Evolutionary conservation across 768 basidiomycete genomes (phyloP), one percentile per base, ranked within the genome.

Genomic region (Rubroboletus satanas): DNA sequence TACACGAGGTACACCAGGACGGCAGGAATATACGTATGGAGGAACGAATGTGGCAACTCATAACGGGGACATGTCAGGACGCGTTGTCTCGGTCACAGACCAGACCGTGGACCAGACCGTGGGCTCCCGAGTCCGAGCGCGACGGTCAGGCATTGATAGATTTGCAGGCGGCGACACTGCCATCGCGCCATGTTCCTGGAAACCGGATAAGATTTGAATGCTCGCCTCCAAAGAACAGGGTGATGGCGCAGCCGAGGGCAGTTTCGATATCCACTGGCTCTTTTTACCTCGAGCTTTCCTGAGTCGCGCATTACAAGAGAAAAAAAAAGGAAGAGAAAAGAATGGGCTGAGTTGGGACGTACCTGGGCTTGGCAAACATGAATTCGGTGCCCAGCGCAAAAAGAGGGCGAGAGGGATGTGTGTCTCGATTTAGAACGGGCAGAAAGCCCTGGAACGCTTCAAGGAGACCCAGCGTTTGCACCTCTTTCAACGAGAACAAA

Each of bases 171-270:
- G 21, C 12, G 41, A 53, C 62, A 58, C 56, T 32, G 60, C 55
- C 52, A 55, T 57, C 35, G 65, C 67, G 66, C 66, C 66, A 42
- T 55, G 44, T 64, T 53, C 66, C 66, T 51, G 66, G 66, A 29
- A 66, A 58, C 53, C 50, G 66, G 66, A 44, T 12, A 7, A 32
- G 37, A 26, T n/a, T 28, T 36, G 41, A 32, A 26, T 4, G 26
- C 26, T 26, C 26, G 26, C 26, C 26, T 26, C 26, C 26, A 26
- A 26, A 26, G 26, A 26, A 26, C 26, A 26, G 26, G 26, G 26
- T 26, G 26, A 26, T 26, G 26, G 26, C 26, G 26, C 26, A 26
- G 26, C 26, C 26, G 26, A 26, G 26, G 26, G 26, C 26, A 12
- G 12, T 29, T 11, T 45, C 23, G 45, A 38, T 17, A n/a, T 28